phyloP scores from a whole-genome alignment of 139 green algal genomes.

The Yamagishiella unicocca region DNA sequence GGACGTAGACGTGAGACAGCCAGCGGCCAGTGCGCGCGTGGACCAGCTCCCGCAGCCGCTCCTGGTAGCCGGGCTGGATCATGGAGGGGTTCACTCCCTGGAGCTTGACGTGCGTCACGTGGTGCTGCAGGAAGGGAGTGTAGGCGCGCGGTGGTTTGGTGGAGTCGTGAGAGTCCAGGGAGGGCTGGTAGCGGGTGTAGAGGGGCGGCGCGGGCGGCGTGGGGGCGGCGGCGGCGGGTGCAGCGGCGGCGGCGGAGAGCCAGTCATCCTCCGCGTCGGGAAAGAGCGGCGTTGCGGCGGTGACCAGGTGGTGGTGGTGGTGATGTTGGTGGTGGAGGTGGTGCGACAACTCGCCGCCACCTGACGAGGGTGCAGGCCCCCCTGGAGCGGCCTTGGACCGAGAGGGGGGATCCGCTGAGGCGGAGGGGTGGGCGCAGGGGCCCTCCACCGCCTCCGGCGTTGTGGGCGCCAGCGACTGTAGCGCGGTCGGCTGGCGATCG shows the following conservation, averaged over 20 bases:
- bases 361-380: no score
- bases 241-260: not conserved
- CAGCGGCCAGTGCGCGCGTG: not conserved
- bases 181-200: not conserved
- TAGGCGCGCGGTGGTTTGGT: not conserved
- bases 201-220: not conserved
- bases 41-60: slow-evolving; percentile 10
- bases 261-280: not conserved
- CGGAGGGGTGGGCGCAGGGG: not conserved
- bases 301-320: no score
- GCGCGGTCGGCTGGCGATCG: no score
- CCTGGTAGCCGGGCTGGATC: slow-evolving; percentile 6
- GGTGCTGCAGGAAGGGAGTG: slow-evolving; percentile 9
- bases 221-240: not conserved
- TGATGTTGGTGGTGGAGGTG: no score
- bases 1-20: slow-evolving; percentile 12
- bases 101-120: slow-evolving; percentile 26
- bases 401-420: no score
- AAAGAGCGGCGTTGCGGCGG: no score
- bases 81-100: not conserved
- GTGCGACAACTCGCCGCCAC: no score
- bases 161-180: not conserved
- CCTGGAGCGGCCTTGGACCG: no score
- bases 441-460: not conserved
- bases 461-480: not conserved